Evolutionary conservation across 148 eudicot genomes (phyloP).

Genomic region (Chenopodium suecicum): DNA sequence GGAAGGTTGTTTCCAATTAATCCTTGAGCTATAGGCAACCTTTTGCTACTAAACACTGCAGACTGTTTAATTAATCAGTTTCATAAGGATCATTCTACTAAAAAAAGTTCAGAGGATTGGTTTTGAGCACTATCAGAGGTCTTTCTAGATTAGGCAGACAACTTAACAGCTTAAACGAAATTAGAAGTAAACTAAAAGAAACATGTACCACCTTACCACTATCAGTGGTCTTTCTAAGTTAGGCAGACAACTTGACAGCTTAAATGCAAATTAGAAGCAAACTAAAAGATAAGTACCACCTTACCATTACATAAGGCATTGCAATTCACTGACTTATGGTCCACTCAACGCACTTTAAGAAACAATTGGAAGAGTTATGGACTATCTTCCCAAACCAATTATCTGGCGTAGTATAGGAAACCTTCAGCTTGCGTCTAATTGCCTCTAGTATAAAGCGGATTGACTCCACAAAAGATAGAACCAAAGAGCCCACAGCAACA

Average conservation of each 20-base stretch:
- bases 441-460: slow-evolving; percentile 74
- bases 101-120: not conserved
- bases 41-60: too few relatives aligned
- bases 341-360: slow-evolving; percentile 69
- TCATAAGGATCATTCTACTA: too few relatives aligned
- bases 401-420: slow-evolving; percentile 52
- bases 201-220: too few relatives aligned
- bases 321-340: slow-evolving; percentile 81
- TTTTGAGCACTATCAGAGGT: not conserved
- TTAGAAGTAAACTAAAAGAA: too few relatives aligned
- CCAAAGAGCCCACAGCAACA: slow-evolving; percentile 80
- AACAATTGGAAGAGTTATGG: slow-evolving; percentile 55
- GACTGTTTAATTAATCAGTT: too few relatives aligned
- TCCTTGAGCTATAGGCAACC: too few relatives aligned
- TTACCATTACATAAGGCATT: slow-evolving; percentile 93
- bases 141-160: too few relatives aligned
- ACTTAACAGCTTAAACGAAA: too few relatives aligned
- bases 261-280: not conserved
- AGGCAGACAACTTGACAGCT: not conserved
- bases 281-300: slow-evolving; percentile 1
- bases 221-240: not conserved
- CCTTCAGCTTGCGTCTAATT: slow-evolving; percentile 80
- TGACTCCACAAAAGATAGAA: slow-evolving; percentile 76
- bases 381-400: slow-evolving; percentile 57
- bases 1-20: too few relatives aligned